Evolutionary conservation across 176 grass and related monocot genomes (phyloP), one percentile per base, ranked within the genome.

Genomic region (Oryza longistaminata): DNA sequence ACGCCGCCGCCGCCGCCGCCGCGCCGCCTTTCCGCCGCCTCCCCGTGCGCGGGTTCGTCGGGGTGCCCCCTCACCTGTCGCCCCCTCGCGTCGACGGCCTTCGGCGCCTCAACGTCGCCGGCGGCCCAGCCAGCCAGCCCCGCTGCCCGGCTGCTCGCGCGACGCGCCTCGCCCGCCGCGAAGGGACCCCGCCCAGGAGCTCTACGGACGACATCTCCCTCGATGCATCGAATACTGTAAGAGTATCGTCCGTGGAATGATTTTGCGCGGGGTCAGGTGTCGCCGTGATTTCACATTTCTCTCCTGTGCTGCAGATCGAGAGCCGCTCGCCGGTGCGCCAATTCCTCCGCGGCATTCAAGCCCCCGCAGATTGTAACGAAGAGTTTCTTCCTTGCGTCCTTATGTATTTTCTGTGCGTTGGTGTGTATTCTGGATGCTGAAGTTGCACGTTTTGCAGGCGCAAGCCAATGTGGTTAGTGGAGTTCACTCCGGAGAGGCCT

Each of bases 191-290:
- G 33, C 73, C 22, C 12, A 26, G 14, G 43, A 19, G 3, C 24
- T 11, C 17, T 21, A 58, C 53, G 19, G 53, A 6, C 19, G 14
- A 7, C 71, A 14, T 46, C 72, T 52, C 16, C 71, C 75, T n/a
- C 52, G 39, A 92, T 92, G 91, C 91, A 87, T 78, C 84, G 80
- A 66, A 25, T 87, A 68, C 69, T 92, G 84, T 92, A 77, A 87
- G 87, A 35, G 64, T 62, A 42, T 29, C 50, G 13, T 21, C 77
- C 22, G 2, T 21, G 27, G 15, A 27, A 53, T 50, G 70, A 11
- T 74, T 81, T 74, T 7, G 43, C 6, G 42, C 43, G 31, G 76
- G 43, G 43, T 73, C 44, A 4, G 76, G 29, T 9, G 11, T 15
- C 13, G 33, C 12, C 48, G 68, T 92, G 37, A 73, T 75, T 70